These are phyloP conservation scores for Fonsecaea pedrosoi DNA, from an alignment of 2,329 filamentous ascomycete genomes.

Conservation along the genomic window DNA sequence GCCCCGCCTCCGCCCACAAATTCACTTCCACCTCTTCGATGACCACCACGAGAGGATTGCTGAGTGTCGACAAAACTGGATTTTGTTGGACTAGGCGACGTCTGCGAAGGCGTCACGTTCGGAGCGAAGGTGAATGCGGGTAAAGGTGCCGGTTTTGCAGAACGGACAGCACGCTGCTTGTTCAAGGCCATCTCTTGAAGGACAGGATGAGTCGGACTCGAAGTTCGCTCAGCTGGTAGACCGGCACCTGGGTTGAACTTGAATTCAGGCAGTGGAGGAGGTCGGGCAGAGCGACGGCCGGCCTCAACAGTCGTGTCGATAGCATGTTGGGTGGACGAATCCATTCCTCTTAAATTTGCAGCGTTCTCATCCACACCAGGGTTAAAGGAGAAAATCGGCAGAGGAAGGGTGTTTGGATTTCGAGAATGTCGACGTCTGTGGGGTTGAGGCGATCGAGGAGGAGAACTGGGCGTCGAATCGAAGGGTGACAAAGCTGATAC, in stretches of 20 bases:
- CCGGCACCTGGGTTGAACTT: slow-evolving; percentile 41
- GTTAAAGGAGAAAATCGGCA: slow-evolving; percentile 39
- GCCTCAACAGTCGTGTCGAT: slow-evolving; percentile 21
- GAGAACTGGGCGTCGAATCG: slow-evolving; percentile 21
- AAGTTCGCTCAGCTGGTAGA: slow-evolving; percentile 30
- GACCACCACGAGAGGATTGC: slow-evolving; percentile 52
- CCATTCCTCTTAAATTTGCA: slow-evolving; percentile 15
- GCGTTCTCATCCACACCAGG: slow-evolving; percentile 30
- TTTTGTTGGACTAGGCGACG: slow-evolving; percentile 40
- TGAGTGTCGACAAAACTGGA: slow-evolving; percentile 28
- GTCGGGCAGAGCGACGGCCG: slow-evolving; percentile 24
- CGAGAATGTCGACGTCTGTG: slow-evolving; percentile 35
- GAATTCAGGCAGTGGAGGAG: slow-evolving; percentile 39
- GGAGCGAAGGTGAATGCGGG: slow-evolving; percentile 40
- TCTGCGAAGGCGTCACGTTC: slow-evolving; percentile 24
- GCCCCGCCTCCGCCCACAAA: slow-evolving; percentile 70
- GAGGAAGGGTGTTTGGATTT: slow-evolving; percentile 34
- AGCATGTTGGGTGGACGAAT: slow-evolving; percentile 5
- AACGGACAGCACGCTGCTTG: slow-evolving; percentile 38
- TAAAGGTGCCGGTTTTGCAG: slow-evolving; percentile 37
- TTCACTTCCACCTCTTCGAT: slow-evolving; percentile 81
- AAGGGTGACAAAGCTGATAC: slow-evolving; percentile 29
- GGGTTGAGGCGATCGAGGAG: slow-evolving; percentile 32
- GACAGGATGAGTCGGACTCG: slow-evolving; percentile 41
- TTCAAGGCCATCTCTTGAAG: slow-evolving; percentile 42